phyloP scores from a whole-genome alignment of 1,284 basidiomycete species.

The Puccinia sorghi region DNA sequence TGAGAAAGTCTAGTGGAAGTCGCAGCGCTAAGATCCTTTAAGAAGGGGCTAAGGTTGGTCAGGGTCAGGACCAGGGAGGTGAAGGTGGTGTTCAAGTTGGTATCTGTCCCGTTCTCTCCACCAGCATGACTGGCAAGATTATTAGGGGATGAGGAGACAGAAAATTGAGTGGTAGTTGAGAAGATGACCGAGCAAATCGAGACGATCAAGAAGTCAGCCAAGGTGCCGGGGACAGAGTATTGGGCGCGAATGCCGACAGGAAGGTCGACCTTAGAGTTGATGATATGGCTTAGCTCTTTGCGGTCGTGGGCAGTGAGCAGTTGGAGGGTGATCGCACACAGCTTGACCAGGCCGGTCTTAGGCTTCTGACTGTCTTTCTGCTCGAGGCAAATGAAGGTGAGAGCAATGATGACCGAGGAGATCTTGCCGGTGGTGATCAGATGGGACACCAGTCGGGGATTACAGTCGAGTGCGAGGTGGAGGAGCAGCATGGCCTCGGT shows the following conservation, averaged over 20 bases:
- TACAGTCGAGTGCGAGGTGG: constrained; percentile 27
- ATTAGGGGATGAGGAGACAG: background rate
- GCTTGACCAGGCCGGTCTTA: constrained; percentile 30
- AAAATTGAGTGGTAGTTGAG: constrained; percentile 4
- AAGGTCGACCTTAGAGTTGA: constrained; percentile 42
- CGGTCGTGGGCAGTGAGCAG: constrained; percentile 32
- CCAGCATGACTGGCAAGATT: background rate
- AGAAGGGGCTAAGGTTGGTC: constrained; percentile 41
- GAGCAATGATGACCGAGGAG: constrained; percentile 20
- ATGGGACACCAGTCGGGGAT: constrained; percentile 28
- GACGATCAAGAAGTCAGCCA: constrained; percentile 45
- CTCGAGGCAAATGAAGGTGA: constrained; percentile 47
- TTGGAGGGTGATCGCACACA: constrained; percentile 41
- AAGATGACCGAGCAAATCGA: constrained; percentile 50
- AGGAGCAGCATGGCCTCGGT: constrained; percentile 35
- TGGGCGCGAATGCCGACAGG: constrained; percentile 46
- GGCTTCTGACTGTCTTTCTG: constrained; percentile 42
- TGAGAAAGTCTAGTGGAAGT: constrained; percentile 22
- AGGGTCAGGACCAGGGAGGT: constrained; percentile 23
- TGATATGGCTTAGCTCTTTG: constrained; percentile 21
- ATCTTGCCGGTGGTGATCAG: constrained; percentile 15
- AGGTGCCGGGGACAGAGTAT: constrained; percentile 40
- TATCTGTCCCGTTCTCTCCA: background rate
- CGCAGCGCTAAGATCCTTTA: constrained; percentile 31
- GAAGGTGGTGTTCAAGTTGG: constrained; percentile 8